phyloP scores from a whole-genome alignment of 257 asterid species.

The Jaltomata sinuosa region DNA sequence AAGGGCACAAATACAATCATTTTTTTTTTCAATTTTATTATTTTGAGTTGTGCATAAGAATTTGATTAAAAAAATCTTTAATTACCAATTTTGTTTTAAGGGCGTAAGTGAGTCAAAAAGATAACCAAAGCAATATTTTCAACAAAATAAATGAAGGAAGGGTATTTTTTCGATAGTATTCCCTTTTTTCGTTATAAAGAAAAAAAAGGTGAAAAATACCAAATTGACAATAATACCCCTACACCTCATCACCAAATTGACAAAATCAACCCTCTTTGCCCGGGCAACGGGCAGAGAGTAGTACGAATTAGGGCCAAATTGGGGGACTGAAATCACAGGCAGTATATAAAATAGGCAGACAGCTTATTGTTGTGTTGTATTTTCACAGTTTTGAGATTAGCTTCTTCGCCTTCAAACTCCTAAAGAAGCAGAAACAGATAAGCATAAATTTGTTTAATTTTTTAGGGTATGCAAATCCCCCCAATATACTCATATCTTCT shows the following conservation, averaged over 20 bases:
- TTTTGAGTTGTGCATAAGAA: no score
- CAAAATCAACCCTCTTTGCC: background rate
- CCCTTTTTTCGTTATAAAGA: no score
- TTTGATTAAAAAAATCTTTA: no score
- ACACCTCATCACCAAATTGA: background rate
- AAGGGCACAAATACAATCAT: no score
- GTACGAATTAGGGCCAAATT: background rate
- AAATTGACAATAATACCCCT: background rate
- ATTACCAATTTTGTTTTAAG: no score
- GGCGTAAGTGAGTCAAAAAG: no score
- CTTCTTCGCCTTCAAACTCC: background rate
- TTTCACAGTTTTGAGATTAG: background rate
- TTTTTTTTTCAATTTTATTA: no score
- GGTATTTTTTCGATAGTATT: no score
- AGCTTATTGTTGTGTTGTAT: background rate
- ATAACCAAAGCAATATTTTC: no score
- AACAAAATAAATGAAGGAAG: no score
- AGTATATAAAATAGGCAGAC: background rate
- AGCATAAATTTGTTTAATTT: background rate
- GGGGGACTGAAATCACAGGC: background rate
- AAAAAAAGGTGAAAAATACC: no score
- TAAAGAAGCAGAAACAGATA: background rate
- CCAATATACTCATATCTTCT: background rate
- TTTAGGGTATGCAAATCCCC: background rate
- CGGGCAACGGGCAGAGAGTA: background rate